phyloP scores from a whole-genome alignment of 1,284 basidiomycete genomes.

The Clitocybe nebularis region DNA sequence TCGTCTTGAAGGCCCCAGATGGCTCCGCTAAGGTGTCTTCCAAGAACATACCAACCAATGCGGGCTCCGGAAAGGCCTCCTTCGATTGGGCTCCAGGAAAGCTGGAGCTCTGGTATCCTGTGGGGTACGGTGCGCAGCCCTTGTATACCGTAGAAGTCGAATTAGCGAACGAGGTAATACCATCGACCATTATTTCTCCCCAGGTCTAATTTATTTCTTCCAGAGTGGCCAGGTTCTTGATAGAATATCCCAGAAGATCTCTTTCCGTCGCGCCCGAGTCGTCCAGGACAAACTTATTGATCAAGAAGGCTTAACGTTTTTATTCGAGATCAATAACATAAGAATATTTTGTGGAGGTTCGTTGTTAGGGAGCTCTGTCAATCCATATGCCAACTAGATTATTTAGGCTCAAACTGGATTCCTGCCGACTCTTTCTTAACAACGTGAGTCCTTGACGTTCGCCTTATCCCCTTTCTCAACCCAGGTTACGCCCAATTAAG shows the following conservation, averaged over 20 bases:
- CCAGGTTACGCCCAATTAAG: conserved; percentile 23
- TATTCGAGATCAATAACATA: conserved; percentile 87
- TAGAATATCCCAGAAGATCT: conserved; percentile 53
- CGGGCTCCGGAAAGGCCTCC: conserved; percentile 35
- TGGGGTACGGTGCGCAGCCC: conserved; percentile 78
- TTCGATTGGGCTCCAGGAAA: conserved; percentile 54
- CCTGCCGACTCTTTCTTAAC: conserved; percentile 87
- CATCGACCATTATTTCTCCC: neutral
- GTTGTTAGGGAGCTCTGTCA: conserved; percentile 11
- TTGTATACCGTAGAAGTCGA: conserved; percentile 62
- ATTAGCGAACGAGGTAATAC: conserved; percentile 47
- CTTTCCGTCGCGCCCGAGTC: conserved; percentile 71
- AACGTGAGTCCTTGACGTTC: conserved; percentile 57
- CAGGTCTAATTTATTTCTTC: neutral
- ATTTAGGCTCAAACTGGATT: conserved; percentile 85
- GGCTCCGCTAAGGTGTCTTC: conserved; percentile 39
- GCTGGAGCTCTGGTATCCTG: conserved; percentile 78
- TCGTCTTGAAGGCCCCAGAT: conserved; percentile 45
- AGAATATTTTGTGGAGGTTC: conserved; percentile 83
- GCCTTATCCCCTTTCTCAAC: neutral
- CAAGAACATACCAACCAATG: conserved; percentile 32
- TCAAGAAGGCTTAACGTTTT: conserved; percentile 74
- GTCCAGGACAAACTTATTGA: conserved; percentile 74
- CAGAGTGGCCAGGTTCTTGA: conserved; percentile 52
- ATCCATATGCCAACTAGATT: neutral